These are phyloP conservation scores for Cubamyces sp. DNA, from an alignment of 768 basidiomycete species.

Conservation along the genomic window DNA sequence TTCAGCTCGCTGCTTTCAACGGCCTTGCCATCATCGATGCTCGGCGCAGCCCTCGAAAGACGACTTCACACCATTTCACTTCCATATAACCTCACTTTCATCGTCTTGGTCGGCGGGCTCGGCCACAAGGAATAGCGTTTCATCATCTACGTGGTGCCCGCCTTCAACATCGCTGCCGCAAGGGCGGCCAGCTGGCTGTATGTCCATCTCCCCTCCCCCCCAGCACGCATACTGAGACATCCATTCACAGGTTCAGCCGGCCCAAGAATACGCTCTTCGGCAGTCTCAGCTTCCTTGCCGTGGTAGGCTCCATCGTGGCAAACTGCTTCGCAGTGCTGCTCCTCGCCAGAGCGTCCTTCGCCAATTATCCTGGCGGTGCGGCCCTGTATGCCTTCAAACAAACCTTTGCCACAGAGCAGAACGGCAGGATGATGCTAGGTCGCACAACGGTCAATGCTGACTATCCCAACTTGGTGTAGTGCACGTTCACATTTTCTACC, in stretches of 20 bases:
- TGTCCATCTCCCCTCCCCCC: constrained; percentile 40
- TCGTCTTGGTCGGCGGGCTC: constrained; percentile 70
- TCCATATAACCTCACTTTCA: constrained; percentile 56
- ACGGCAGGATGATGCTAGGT: constrained; percentile 33
- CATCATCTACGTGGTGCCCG: constrained; percentile 83
- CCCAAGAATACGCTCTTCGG: constrained; percentile 54
- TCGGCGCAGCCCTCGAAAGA: constrained; percentile 54
- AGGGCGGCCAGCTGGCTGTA: constrained; percentile 67
- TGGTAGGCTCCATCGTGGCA: constrained; percentile 50
- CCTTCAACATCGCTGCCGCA: constrained; percentile 80
- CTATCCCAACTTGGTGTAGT: constrained; percentile 36
- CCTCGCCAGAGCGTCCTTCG: constrained; percentile 58
- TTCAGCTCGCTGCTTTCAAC: constrained; percentile 63
- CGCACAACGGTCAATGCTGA: not conserved
- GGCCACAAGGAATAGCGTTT: constrained; percentile 99
- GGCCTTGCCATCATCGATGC: constrained; percentile 59
- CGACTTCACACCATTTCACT: constrained; percentile 54
- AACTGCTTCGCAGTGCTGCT: constrained; percentile 61
- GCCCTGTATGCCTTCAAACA: constrained; percentile 69
- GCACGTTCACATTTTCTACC: constrained; percentile 81
- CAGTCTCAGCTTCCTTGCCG: constrained; percentile 47
- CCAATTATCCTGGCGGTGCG: constrained; percentile 90
- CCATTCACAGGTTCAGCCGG: constrained; percentile 44
- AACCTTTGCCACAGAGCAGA: constrained; percentile 40
- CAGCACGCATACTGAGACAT: no score